Evolutionary conservation across 164 flowering plant genomes (phyloP).

Genomic region (Dillenia turbinata): DNA sequence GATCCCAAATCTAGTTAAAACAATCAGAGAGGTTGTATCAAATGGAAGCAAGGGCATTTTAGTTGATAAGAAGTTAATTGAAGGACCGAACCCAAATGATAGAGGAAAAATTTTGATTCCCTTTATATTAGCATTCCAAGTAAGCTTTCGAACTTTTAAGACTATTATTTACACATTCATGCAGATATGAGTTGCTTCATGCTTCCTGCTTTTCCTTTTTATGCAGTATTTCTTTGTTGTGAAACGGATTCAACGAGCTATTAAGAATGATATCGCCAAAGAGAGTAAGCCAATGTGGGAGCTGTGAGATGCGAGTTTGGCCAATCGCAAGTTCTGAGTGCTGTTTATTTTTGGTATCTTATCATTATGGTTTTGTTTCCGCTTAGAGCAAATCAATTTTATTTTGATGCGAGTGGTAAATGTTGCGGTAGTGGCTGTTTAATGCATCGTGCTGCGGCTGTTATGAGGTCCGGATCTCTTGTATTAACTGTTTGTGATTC

Average conservation of each 20-base stretch:
- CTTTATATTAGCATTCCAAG: slow-evolving; percentile 64
- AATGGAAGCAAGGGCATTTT: slow-evolving; percentile 64
- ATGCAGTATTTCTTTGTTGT: slow-evolving; percentile 64
- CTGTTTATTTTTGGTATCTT: too few species aligned
- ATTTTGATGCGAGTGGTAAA: too few species aligned
- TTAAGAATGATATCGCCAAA: slow-evolving; percentile 47
- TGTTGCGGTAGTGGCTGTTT: too few species aligned
- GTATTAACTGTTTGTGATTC: too few species aligned
- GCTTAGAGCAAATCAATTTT: too few species aligned
- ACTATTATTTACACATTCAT: background rate
- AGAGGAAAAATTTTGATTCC: slow-evolving; percentile 74
- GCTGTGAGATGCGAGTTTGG: slow-evolving; percentile 40
- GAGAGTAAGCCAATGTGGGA: slow-evolving; percentile 61
- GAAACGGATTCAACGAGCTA: slow-evolving; percentile 44
- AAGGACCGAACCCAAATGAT: slow-evolving; percentile 83
- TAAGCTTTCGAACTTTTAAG: slow-evolving; percentile 15
- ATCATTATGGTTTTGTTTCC: too few species aligned
- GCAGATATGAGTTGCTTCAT: background rate
- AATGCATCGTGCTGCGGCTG: too few species aligned
- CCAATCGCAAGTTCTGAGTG: slow-evolving; percentile 31
- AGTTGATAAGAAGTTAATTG: slow-evolving; percentile 83
- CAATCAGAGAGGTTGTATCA: slow-evolving; percentile 55
- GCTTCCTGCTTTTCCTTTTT: slow-evolving; percentile 7
- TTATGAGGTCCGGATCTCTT: too few species aligned
- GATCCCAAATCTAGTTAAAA: slow-evolving; percentile 70